phyloP scores from a whole-genome alignment of 805 yeast genomes.

The Helenozyma baotianmanensis region DNA sequence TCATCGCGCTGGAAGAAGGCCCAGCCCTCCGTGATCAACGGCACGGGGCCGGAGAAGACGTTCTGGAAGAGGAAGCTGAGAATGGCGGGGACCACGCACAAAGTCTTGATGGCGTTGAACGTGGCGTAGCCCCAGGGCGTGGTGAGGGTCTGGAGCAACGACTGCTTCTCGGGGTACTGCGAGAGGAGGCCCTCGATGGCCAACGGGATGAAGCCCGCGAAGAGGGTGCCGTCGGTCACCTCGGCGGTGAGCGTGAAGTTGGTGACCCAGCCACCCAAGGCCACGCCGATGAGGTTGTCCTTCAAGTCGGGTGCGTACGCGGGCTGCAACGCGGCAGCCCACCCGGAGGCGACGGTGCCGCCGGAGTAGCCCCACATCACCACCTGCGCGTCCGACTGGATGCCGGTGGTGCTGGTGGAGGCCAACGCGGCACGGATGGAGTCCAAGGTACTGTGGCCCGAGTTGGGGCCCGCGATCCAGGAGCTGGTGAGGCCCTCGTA shows the following conservation, averaged over 20 bases:
- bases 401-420: constrained; percentile 15
- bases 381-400: constrained; percentile 17
- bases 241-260: constrained; percentile 27
- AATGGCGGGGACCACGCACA: constrained; percentile 5
- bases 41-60: constrained; percentile 6
- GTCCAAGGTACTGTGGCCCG: constrained; percentile 29
- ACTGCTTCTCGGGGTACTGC: constrained; percentile 23
- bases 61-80: constrained; percentile 4
- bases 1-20: constrained; percentile 5
- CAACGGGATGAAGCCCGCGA: constrained; percentile 27
- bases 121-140: neutral
- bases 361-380: constrained; percentile 37
- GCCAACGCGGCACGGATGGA: constrained; percentile 25
- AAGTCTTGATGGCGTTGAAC: constrained; percentile 1
- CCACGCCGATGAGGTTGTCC: constrained; percentile 24
- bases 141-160: neutral
- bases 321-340: constrained; percentile 37
- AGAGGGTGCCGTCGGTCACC: constrained; percentile 21
- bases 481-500: constrained; percentile 31
- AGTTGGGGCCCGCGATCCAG: constrained; percentile 28
- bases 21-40: constrained; percentile 4
- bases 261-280: constrained; percentile 34
- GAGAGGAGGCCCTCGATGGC: constrained; percentile 28
- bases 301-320: constrained; percentile 31
- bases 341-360: constrained; percentile 34